Conservation (phyloP, 2,329 filamentous ascomycete genomes). For the Paracoccidioides brasiliensis region DNA sequence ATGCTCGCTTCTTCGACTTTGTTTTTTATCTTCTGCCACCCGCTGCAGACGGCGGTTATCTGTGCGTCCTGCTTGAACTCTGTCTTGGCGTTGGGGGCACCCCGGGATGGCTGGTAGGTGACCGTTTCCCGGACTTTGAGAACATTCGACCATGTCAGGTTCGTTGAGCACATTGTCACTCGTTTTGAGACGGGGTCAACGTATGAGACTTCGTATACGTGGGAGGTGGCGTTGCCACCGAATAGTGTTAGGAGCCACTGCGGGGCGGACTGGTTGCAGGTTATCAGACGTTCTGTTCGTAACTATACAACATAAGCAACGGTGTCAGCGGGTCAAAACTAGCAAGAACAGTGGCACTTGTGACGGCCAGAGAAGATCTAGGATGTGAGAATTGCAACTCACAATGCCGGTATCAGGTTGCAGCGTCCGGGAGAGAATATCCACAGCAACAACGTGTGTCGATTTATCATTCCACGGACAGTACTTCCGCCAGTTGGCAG, state of each 20-base stretch:
- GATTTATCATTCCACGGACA: constrained; percentile 98
- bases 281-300: constrained; percentile 55
- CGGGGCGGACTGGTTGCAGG: constrained; percentile 36
- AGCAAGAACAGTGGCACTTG: not conserved
- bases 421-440: constrained; percentile 66
- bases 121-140: constrained; percentile 89
- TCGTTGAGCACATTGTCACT: constrained; percentile 92
- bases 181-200: constrained; percentile 73
- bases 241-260: constrained; percentile 58
- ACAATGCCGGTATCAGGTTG: constrained; percentile 55
- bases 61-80: constrained; percentile 80
- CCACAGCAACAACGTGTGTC: constrained; percentile 91
- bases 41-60: constrained; percentile 87
- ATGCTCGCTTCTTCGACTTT: constrained; percentile 88
- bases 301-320: constrained; percentile 33
- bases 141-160: constrained; percentile 84
- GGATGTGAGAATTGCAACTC: constrained; percentile 22
- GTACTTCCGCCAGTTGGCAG: constrained; percentile 97
- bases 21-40: constrained; percentile 95
- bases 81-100: constrained; percentile 46
- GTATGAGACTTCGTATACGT: constrained; percentile 92
- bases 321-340: not conserved
- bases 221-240: constrained; percentile 65
- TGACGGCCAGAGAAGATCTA: not conserved
- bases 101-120: constrained; percentile 55